phyloP scores from a whole-genome alignment of 192 early-diverging fungal genomes.

The Coemansia guatemalensis region DNA sequence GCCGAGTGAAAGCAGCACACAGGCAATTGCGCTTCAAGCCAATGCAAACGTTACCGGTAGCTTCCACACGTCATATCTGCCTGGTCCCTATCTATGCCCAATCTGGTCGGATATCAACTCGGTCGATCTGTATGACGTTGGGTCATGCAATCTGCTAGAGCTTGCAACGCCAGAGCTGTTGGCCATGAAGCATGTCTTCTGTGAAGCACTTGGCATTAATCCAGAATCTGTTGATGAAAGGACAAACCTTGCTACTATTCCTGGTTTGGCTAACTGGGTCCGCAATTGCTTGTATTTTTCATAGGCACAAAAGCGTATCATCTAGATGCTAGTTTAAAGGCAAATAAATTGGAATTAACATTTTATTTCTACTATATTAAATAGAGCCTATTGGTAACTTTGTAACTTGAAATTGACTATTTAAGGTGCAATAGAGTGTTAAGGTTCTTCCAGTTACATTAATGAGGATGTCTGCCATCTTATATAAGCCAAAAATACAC shows the following conservation, averaged over 20 bases:
- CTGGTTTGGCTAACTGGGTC: conserved; percentile 46
- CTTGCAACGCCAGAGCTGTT: conserved; percentile 46
- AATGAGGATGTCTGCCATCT: too few relatives aligned
- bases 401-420: neutral
- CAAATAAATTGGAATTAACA: neutral
- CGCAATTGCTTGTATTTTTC: conserved; percentile 21
- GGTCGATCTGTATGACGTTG: conserved; percentile 51
- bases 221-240: conserved; percentile 34
- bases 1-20: conserved; percentile 37
- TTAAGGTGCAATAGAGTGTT: too few relatives aligned
- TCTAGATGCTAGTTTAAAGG: neutral
- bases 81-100: conserved; percentile 48
- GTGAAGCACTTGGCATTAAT: conserved; percentile 44
- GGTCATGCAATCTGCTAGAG: conserved; percentile 45
- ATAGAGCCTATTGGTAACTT: neutral
- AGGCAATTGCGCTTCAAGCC: conserved; percentile 10
- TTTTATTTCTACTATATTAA: neutral
- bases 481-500: too few relatives aligned
- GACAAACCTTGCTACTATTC: conserved; percentile 38
- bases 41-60: conserved; percentile 46
- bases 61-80: conserved; percentile 44
- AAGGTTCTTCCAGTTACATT: too few relatives aligned
- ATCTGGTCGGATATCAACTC: conserved; percentile 53
- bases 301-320: neutral
- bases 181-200: conserved; percentile 52